Evolutionary conservation across 768 basidiomycete genomes (phyloP).

Genomic region (Cystobasidiopsis lactophilus): DNA sequence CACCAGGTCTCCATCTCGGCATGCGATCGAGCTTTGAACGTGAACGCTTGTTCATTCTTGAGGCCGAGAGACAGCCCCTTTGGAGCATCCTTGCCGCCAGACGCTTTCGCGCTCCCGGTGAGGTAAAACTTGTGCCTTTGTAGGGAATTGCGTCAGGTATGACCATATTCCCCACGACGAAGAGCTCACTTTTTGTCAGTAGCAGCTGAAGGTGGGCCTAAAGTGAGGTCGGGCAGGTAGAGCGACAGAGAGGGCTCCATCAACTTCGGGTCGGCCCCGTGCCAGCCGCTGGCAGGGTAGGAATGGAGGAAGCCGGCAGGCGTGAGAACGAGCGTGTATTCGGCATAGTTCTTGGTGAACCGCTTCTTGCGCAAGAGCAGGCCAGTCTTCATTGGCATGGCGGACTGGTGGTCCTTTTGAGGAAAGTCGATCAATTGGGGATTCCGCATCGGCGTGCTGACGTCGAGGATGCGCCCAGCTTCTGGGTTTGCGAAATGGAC

Average conservation of each 20-base stretch:
- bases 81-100: slow-evolving; percentile 13
- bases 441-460: slow-evolving; percentile 12
- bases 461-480: slow-evolving; percentile 12
- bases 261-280: slow-evolving; percentile 20
- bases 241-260: slow-evolving; percentile 18
- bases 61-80: slow-evolving; percentile 10
- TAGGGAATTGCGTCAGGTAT: not conserved
- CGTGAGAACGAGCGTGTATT: slow-evolving; percentile 20
- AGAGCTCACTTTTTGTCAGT: slow-evolving; percentile 13
- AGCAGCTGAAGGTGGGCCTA: slow-evolving; percentile 15
- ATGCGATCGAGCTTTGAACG: slow-evolving; percentile 16
- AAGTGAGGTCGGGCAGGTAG: slow-evolving; percentile 21
- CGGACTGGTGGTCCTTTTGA: slow-evolving; percentile 17
- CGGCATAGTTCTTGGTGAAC: slow-evolving; percentile 20
- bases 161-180: not conserved
- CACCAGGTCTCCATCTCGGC: slow-evolving; percentile 16
- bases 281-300: slow-evolving; percentile 15
- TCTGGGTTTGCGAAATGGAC: not conserved
- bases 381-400: slow-evolving; percentile 18
- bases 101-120: slow-evolving; percentile 2
- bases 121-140: not conserved
- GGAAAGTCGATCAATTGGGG: slow-evolving; percentile 19
- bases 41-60: slow-evolving; percentile 17
- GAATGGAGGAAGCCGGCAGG: slow-evolving; percentile 22
- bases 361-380: slow-evolving; percentile 23